Evolutionary conservation across 208 protist genomes (phyloP).

Genomic region (Angomonas desouzai): DNA sequence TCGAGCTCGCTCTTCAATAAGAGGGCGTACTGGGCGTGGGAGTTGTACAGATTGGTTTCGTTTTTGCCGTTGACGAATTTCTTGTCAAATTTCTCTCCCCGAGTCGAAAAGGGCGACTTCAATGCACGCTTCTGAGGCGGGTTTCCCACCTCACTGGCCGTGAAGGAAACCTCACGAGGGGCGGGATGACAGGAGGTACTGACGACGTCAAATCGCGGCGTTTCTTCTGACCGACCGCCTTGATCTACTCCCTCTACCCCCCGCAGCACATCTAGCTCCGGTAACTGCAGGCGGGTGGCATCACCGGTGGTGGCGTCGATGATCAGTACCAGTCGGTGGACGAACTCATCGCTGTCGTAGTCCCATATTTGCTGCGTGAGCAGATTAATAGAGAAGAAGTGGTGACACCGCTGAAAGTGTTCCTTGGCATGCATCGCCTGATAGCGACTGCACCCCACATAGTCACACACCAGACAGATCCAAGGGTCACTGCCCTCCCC

Average conservation of each 20-base stretch:
- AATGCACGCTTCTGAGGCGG: background rate
- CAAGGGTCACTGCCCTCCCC: constrained; percentile 70
- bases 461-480: constrained; percentile 90
- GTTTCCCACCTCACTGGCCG: background rate
- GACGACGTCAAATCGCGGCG: background rate
- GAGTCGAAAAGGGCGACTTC: constrained; percentile 10
- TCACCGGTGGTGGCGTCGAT: constrained; percentile 57
- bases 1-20: constrained; percentile 80
- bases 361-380: constrained; percentile 92
- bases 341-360: constrained; percentile 87
- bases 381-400: constrained; percentile 89
- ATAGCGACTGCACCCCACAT: constrained; percentile 91
- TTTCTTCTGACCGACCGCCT: background rate
- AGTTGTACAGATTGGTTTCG: constrained; percentile 69
- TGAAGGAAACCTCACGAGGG: background rate
- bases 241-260: constrained; percentile 15
- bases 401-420: constrained; percentile 51
- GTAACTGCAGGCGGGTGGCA: constrained; percentile 66
- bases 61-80: constrained; percentile 79
- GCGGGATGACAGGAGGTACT: background rate
- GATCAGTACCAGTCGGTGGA: constrained; percentile 74
- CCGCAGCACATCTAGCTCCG: constrained; percentile 26
- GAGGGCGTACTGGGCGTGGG: constrained; percentile 66
- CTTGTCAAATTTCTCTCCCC: constrained; percentile 45
- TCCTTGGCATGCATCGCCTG: constrained; percentile 86